Base-by-base conservation (phyloP, 192 early-diverging fungal genomes). In the Rhizoclosmatium globosum region DNA sequence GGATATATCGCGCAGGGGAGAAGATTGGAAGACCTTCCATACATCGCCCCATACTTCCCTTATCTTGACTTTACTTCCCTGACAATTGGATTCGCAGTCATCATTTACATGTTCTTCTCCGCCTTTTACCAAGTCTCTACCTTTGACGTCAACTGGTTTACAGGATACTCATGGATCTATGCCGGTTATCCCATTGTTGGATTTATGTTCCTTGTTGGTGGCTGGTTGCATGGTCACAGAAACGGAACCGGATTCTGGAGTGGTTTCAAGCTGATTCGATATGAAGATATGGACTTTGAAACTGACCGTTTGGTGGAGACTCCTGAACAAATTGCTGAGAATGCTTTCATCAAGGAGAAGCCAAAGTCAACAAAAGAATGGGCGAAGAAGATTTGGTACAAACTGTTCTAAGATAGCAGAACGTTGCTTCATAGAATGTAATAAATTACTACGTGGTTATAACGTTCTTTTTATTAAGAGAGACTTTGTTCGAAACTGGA, bases 211-310 rank as follows among this genome's bases (percentile, higher is more conserved):
- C 38, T 47, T 17, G 60, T 9, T 4, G 15, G 58, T 13, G 53
- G 15, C 7, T n/a, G 11, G n/a, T 42, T 41, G 41, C 39, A 45
- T 31, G 15, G 47, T 19, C 21, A 19, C 9, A 41, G 39, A 19
- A 7, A 4, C 2, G 77, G 17, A 42, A 21, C n/a, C 7, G 38
- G 19, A 19, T 31, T 62, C 21, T 53, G 50, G 50, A 7, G 6
- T 19, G 60, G 60, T 31, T 60, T 68, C 42, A 73, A 38, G 66
- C 11, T 71, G 3, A 46, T 78, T 41, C 66, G 31, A 9, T 62
- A 43, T 45, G 48, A 58, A 19, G 70, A 79, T 4, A 56, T 79
- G 58, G 78, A 79, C 47, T 79, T 79, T 60, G 78, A 73, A 58
- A 64, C 78, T 17, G 61, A 47, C 21, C 6, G 46, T 48, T 61